Conservation (phyloP, 768 basidiomycete species). For the Clitopilus passeckerianus region DNA sequence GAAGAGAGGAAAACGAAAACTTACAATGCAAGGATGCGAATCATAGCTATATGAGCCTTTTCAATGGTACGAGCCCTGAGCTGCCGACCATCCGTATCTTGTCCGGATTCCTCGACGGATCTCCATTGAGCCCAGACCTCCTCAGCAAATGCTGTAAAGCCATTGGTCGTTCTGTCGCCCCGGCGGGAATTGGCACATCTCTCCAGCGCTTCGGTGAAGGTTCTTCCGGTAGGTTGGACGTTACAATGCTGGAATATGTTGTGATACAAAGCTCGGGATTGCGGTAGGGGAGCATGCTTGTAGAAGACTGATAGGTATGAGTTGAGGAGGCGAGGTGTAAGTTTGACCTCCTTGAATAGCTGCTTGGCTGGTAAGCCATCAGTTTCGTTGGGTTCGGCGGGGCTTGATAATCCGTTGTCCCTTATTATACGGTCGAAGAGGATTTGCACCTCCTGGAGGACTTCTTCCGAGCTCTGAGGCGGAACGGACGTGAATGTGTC, state of each 20-base stretch:
- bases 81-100: conserved; percentile 17
- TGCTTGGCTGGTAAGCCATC: conserved; percentile 12
- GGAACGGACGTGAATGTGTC: conserved; percentile 47
- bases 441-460: conserved; percentile 64
- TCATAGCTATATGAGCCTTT: conserved; percentile 61
- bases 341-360: conserved; percentile 52
- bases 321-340: conserved; percentile 65
- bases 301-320: conserved; percentile 81
- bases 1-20: conserved; percentile 25
- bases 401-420: conserved; percentile 23
- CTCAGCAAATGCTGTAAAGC: conserved; percentile 50
- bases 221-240: conserved; percentile 44
- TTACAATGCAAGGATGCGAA: conserved; percentile 60
- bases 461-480: conserved; percentile 69
- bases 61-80: conserved; percentile 54
- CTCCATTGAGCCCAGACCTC: conserved; percentile 68
- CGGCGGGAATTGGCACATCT: conserved; percentile 44
- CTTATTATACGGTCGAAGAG: conserved; percentile 59
- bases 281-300: conserved; percentile 42
- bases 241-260: conserved; percentile 38
- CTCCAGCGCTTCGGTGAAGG: conserved; percentile 66
- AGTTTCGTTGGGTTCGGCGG: conserved; percentile 2
- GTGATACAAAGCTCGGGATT: conserved; percentile 44
- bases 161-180: conserved; percentile 38
- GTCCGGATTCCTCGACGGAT: conserved; percentile 33